Evolutionary conservation across 305 asterid species (phyloP), one percentile per base, ranked within the genome.

Genomic region (Plantago coronopus): DNA sequence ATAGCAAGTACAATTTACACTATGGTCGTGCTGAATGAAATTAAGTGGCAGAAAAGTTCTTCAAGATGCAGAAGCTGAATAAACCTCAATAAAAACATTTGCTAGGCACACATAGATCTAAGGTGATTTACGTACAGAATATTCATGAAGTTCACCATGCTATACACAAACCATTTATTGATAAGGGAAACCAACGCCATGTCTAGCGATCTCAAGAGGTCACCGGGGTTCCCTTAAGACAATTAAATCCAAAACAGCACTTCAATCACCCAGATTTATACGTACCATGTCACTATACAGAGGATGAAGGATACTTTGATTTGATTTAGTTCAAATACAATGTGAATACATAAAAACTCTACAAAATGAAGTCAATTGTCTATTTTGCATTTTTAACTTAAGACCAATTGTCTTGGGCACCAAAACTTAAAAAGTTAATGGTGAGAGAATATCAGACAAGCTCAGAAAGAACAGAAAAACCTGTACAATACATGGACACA

Each of bases 391-490:
- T 38, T 38, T 11, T 12, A 16, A 15, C 44, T 38, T 38, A 11
- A 11, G 44, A 38, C 44, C 44, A 11, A 10, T 12, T 10, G 15
- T 10, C 43, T 37, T 37, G 14, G 43, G 15, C 43, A 7, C 43
- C 57, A 22, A 53, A 53, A 53, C 5, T 10, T 14, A 51, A n/a
- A n/a, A n/a, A 51, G 34, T 53, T 19, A 8, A 3, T 20, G 31
- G 49, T 29, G n/a, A 47, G 20, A 47, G 25, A 17, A 54, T 62
- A 45, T 25, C 58, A 48, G 5, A 40, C 27, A 43, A 63, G 20
- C n/a, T 47, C 8, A 4, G 11, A 31, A 45, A 18, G 13, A 44
- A 38, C 50, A 27, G 14, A 56, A 56, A n/a, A n/a, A n/a, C n/a
- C n/a, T 38, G 13, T 0, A 11, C 15, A 0, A 38, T 38, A 38